A percentile compares a stretch with the other conserved stretches of the same genome.
Conservation (phyloP, 2,329 filamentous ascomycete genomes). For the Colletotrichum aenigma region DNA sequence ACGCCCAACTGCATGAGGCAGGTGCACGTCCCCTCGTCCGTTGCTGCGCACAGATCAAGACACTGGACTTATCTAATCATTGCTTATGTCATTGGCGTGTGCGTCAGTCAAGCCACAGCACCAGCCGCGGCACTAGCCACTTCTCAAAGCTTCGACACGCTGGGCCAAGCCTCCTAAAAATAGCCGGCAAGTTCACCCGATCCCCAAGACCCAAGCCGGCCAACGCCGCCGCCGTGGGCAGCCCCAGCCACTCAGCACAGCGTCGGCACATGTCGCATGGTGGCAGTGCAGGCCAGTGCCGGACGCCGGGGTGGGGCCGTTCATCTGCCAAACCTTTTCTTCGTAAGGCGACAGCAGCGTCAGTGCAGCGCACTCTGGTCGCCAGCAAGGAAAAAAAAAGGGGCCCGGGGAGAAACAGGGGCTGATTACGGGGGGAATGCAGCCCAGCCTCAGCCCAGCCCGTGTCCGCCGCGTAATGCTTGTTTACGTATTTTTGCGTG, state of each 20-base stretch:
- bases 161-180: neutral
- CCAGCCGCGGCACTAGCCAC: neutral
- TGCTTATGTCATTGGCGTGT: neutral
- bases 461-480: conserved; percentile 14
- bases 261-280: neutral
- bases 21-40: neutral
- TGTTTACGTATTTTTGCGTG: conserved; percentile 5
- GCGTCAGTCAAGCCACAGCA: neutral
- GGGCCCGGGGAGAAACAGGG: neutral
- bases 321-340: neutral
- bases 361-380: conserved; percentile 5
- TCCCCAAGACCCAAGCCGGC: neutral
- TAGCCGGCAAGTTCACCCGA: neutral
- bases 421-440: conserved; percentile 8
- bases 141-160: neutral
- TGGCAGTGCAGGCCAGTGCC: conserved; percentile 12
- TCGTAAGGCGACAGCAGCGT: neutral
- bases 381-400: neutral
- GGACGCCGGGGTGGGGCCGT: neutral
- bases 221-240: neutral
- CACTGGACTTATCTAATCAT: conserved; percentile 50
- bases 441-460: conserved; percentile 19
- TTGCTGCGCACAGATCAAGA: conserved; percentile 46
- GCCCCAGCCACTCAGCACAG: neutral
- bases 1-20: neutral